Conservation (phyloP, 23 red algal genomes). For the Pyropia haitanensis region DNA sequence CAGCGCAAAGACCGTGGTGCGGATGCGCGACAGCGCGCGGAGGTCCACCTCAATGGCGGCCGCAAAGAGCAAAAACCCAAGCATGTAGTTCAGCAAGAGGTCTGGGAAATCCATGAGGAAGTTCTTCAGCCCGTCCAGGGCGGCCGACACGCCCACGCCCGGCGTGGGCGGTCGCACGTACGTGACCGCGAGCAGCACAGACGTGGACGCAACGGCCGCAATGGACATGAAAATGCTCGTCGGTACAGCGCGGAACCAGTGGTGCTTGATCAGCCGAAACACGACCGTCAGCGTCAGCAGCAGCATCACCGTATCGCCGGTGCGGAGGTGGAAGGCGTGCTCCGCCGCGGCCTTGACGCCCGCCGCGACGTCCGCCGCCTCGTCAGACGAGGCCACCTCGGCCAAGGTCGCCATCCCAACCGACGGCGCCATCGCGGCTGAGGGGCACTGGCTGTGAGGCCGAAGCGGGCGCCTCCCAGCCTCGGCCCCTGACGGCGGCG, state of each 20-base stretch:
- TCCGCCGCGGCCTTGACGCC: no score
- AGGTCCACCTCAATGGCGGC: conserved; percentile 92
- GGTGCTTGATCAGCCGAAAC: conserved; percentile 48
- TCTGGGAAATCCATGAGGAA: conserved; percentile 74
- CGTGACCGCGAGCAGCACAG: conserved; percentile 36
- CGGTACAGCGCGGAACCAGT: conserved; percentile 37
- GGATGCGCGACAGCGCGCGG: conserved; percentile 69
- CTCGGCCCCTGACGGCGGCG: no score
- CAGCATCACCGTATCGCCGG: conserved; percentile 50
- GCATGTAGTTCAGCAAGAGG: conserved; percentile 79
- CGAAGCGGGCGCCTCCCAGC: no score
- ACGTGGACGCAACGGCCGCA: conserved; percentile 45
- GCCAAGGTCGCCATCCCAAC: no score
- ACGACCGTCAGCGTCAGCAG: conserved; percentile 58
- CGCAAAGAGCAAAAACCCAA: conserved; percentile 94
- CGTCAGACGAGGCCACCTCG: no score
- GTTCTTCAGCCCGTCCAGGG: conserved; percentile 38
- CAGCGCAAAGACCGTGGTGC: conserved; percentile 55
- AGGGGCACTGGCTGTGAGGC: no score
- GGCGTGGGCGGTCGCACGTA: conserved; percentile 12
- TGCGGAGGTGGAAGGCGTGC: conserved; percentile 8
- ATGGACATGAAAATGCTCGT: conserved; percentile 60
- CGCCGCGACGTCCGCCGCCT: no score
- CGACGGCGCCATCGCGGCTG: no score
- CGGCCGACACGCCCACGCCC: conserved; percentile 10